Base-by-base conservation (phyloP, 2,329 filamentous ascomycete genomes). In the Akanthomyces muscarius region DNA sequence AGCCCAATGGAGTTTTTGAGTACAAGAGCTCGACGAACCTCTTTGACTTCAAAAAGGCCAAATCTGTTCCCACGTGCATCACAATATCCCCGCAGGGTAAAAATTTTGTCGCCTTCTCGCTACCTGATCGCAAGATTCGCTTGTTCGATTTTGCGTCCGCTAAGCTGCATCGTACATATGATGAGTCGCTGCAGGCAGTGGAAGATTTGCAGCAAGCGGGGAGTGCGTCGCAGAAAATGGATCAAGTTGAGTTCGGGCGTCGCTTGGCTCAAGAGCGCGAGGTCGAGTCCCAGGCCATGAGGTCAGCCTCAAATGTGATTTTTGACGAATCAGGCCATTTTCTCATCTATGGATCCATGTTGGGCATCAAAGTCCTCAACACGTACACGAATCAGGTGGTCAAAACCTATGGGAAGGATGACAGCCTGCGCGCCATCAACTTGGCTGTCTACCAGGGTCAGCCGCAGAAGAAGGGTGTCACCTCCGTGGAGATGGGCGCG, bases 251-350 rank as follows among this genome's bases (percentile, higher is more conserved):
- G 69, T 98, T 99, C 71, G 93, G 94, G 4, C 87, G 95, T 47
- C 85, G 94, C 23, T 78, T 98, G 41, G 94, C 91, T 3, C 85
- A 92, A 4, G 95, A 99, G 76, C 86, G 89, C 50, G 94, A 97
- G 63, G 80, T 98, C 5, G 92, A 97, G 70, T 87, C 86, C 30
- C 81, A 87, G 14, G 75, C 82, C 0, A 78, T 91, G 42, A 84
- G 84, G 52, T 82, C 86, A 69, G 91, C 91, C 68, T 84, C 89
- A 66, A 98, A 96, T 72, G 86, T 98, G 66, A 87, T 93, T 42
- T 99, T 98, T 73, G 95, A 99, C 73, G 95, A 99, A 77, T 97
- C 93, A 1, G 91, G 93, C 5, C 88, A 99, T 74, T 99, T 99
- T 75, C 87, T 99, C 66, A 80, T 97, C 42, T 99, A 97, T 71